Evolutionary conservation across 306 rosid species (phyloP), one percentile per base, ranked within the genome.

Genomic region (Quercus suber): DNA sequence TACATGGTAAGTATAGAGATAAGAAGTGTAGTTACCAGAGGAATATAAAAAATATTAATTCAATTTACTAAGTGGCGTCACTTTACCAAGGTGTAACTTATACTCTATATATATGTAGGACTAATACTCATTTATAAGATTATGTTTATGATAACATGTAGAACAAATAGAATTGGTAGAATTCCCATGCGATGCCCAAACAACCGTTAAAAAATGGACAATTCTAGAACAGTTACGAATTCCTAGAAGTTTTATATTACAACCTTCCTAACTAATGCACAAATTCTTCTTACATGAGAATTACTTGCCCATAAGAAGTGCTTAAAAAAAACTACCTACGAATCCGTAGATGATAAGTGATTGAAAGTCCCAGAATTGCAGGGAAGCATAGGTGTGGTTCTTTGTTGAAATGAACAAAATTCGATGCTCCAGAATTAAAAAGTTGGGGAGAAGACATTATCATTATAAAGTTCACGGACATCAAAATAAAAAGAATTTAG

Each of bases 381-480:
- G 19, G 23, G 45, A 69, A 57, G 33, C 75, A 77, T 14, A 52
- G 49, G n/a, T 56, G 20, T 28, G 61, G 5, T 27, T 13, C 12
- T 1, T 59, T 20, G 55, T 9, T 10, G 30, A 37, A 64, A 53
- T 37, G 30, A 79, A 61, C 17, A 73, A 84, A 79, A 73, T 30
- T 20, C 18, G 31, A 55, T 59, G 23, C 65, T 23, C 65, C 31
- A 59, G 2, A 59, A 13, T 59, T 59, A 9, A 21, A 23, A 59
- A 59, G 31, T 4, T 13, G 15, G 6, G 3, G 12, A 23, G 1
- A 59, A 25, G 28, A 18, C 23, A 59, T 60, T 21, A 12, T 11
- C 33, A 60, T 60, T 14, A 25, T 23, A 60, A 60, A 23, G 67
- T 15, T 15, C 41, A 28, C 11, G 2, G 21, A 8, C 30, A 21